These are phyloP conservation scores for Guadua angustifolia DNA, from an alignment of 176 grass and related monocot species.

Conservation along the genomic window DNA sequence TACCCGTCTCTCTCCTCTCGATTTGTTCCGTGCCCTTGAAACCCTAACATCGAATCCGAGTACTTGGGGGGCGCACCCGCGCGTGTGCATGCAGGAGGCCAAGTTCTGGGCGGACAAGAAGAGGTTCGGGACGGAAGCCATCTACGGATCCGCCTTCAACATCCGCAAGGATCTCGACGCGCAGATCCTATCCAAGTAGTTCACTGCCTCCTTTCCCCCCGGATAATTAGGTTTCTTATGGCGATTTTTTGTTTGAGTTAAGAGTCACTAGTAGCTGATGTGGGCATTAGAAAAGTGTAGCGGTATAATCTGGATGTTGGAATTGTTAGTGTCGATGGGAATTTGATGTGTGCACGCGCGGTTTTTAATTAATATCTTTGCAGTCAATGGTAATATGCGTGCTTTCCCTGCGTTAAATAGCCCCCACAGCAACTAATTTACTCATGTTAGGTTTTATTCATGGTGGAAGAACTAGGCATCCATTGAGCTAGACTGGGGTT, in stretches of 20 bases:
- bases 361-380: not conserved
- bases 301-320: not conserved
- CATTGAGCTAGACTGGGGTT: not conserved
- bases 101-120: conserved; percentile 69
- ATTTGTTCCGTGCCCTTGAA: not conserved
- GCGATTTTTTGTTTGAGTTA: not conserved
- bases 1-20: not conserved
- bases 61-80: not conserved
- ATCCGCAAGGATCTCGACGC: conserved; percentile 71
- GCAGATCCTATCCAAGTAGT: conserved; percentile 70
- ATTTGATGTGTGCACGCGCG: not conserved
- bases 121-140: conserved; percentile 50
- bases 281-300: not conserved
- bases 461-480: not conserved
- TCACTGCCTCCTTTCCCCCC: not conserved
- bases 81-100: conserved; percentile 32
- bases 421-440: not conserved
- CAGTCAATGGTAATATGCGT: not conserved
- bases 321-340: not conserved
- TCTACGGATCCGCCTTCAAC: conserved; percentile 79
- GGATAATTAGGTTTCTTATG: not conserved
- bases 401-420: not conserved
- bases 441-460: not conserved
- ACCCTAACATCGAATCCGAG: conserved; percentile 40
- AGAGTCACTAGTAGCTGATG: not conserved